Base-by-base conservation (phyloP, 192 early-diverging fungal species). In the Umbelopsis sp. region DNA sequence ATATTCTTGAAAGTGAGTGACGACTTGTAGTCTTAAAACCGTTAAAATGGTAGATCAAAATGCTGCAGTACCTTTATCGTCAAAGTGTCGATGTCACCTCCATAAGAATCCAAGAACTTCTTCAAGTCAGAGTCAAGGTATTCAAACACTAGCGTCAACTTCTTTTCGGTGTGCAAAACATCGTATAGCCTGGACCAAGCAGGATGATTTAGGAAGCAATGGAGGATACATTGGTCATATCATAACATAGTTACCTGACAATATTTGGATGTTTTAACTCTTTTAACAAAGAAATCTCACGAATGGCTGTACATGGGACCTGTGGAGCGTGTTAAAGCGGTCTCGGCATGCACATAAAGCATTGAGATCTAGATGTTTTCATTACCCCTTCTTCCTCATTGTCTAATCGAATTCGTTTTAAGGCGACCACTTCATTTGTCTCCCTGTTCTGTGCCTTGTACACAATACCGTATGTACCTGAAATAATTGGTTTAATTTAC, bases 391-490 rank as follows among this genome's bases (percentile, higher is more conserved):
- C 93, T 78, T 94, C 93, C 71, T 94, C 93, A 72, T 95, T 95
- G 75, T 95, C 94, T 50, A 94, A 83, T 24, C 93, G 89, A 75
- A 95, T 94, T 41, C 96, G 90, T 82, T 99, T 99, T 67, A 99
- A 83, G 24, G 98, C 98, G 9, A 99, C 96, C n/a, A 98, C 93
- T 71, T 97, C 96, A 75, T 91, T 91, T 21, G 91, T 96, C 47
- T 96, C 94, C 71, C 91, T 83, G 84, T 97, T 96, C 79, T 98
- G 96, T 3, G 97, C 98, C 83, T 98, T 98, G 90, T 99, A 99
- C 4, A 99, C 98, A 65, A 98, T 95, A 38, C 96, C 97, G 78
- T 98, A 99, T 4, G 98, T 98, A 69, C 93, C 89, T 88, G 79
- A 11, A 66, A 41, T 9, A 2, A 11, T 26, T 71, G 59, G 21